These are phyloP conservation scores for Aureococcus anophagefferens DNA, from an alignment of 108 stramenopile genomes.

Conservation along the genomic window DNA sequence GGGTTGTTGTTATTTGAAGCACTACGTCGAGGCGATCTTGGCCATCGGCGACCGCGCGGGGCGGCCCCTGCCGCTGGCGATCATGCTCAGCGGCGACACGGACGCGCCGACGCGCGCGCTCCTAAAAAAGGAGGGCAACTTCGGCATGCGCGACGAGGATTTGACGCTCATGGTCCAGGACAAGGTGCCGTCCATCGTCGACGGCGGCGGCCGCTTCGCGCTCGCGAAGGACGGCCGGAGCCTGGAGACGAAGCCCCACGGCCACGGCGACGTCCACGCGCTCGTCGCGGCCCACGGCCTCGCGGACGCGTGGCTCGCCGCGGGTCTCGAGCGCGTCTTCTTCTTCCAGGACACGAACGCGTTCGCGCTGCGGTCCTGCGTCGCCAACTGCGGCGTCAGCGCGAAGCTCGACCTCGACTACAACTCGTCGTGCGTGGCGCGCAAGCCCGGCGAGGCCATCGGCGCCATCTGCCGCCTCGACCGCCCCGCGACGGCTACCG, in stretches of 20 bases:
- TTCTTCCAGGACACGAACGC: constrained; percentile 99
- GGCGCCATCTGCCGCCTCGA: no score
- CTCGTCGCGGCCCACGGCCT: constrained; percentile 72
- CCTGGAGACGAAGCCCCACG: not conserved
- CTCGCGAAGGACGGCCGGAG: constrained; percentile 20
- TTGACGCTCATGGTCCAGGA: constrained; percentile 48
- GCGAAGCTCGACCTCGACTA: constrained; percentile 72
- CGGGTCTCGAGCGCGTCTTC: constrained; percentile 74
- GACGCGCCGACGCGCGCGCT: no score
- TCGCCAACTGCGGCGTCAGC: constrained; percentile 87
- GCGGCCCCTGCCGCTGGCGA: no score
- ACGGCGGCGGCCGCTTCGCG: constrained; percentile 38
- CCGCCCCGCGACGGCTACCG: no score
- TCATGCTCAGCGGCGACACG: no score
- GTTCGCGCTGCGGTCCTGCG: constrained; percentile 77
- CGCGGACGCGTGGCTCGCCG: constrained; percentile 66
- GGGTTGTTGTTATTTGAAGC: constrained; percentile 27
- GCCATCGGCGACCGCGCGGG: no score
- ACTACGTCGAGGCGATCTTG: constrained; percentile 18
- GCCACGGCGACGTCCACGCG: constrained; percentile 91
- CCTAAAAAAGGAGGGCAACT: no score
- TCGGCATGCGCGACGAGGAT: no score
- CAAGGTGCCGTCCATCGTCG: constrained; percentile 39
- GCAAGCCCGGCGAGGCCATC: no score
- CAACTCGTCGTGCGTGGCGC: constrained; percentile 46